Percentiles rank a stretch among this genome's conserved stretches.
Conservation (phyloP, 2,329 filamentous ascomycete species). For the Calonectria leucothoes region DNA sequence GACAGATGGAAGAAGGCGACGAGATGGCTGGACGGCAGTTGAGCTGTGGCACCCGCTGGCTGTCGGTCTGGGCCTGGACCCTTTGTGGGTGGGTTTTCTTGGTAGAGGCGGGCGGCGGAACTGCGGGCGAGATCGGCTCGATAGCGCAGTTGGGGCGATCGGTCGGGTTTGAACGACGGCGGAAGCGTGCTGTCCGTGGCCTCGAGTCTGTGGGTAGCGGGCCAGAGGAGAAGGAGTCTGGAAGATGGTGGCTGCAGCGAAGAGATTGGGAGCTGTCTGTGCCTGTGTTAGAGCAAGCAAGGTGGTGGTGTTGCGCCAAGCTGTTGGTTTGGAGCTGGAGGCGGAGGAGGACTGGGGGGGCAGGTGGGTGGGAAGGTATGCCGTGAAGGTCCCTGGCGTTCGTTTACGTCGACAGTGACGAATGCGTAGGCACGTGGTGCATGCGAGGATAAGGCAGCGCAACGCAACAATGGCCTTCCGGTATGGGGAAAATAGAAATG, state of each 20-base stretch:
- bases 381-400: background rate
- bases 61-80: constrained; percentile 36
- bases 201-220: constrained; percentile 3
- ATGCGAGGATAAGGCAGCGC: background rate
- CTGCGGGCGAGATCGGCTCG: constrained; percentile 37
- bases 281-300: background rate
- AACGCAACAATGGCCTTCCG: background rate
- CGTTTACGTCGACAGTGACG: constrained; percentile 4
- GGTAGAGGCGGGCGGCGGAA: constrained; percentile 37
- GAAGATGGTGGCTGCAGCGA: constrained; percentile 1
- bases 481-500: background rate
- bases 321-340: background rate
- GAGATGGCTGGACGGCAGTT: constrained; percentile 34
- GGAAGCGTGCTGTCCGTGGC: constrained; percentile 6
- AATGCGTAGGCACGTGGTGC: background rate
- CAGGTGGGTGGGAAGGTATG: background rate
- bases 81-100: constrained; percentile 36
- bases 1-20: constrained; percentile 8
- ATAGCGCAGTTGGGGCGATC: constrained; percentile 30
- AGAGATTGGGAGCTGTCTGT: constrained; percentile 1
- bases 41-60: constrained; percentile 27
- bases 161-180: constrained; percentile 30
- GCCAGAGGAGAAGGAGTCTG: constrained; percentile 27
- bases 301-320: constrained; percentile 2
- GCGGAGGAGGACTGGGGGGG: background rate